Conservation (phyloP, 148 eudicot genomes). For the Arbutus unedo region DNA sequence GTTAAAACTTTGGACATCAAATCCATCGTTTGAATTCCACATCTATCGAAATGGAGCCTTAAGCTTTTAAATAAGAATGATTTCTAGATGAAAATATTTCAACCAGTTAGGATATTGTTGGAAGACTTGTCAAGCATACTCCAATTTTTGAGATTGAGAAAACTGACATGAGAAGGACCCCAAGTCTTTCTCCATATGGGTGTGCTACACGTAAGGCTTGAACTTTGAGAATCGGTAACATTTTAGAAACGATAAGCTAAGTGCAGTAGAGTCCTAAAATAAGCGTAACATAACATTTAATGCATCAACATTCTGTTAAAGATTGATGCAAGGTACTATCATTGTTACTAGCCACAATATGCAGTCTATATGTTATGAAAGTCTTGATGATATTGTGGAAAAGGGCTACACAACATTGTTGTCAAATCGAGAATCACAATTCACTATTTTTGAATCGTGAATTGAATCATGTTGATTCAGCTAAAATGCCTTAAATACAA, state of each 20-base stretch:
- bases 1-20: too few species aligned
- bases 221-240: too few species aligned
- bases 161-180: not conserved
- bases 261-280: too few species aligned
- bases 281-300: not conserved
- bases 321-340: not conserved
- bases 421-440: too few species aligned
- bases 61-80: not conserved
- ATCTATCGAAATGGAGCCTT: not conserved
- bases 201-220: not conserved
- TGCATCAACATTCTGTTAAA: not conserved
- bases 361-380: too few species aligned
- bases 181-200: not conserved
- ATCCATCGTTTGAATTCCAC: too few species aligned
- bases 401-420: too few species aligned
- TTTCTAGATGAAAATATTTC: not conserved
- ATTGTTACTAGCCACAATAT: not conserved
- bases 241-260: too few species aligned
- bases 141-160: not conserved
- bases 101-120: not conserved
- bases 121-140: not conserved
- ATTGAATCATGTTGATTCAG: too few species aligned
- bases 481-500: too few species aligned
- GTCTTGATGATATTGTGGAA: too few species aligned
- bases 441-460: too few species aligned